Evolutionary conservation across 495 filamentous ascomycete species (phyloP).

Genomic region (Friedmanniomyces simplex): DNA sequence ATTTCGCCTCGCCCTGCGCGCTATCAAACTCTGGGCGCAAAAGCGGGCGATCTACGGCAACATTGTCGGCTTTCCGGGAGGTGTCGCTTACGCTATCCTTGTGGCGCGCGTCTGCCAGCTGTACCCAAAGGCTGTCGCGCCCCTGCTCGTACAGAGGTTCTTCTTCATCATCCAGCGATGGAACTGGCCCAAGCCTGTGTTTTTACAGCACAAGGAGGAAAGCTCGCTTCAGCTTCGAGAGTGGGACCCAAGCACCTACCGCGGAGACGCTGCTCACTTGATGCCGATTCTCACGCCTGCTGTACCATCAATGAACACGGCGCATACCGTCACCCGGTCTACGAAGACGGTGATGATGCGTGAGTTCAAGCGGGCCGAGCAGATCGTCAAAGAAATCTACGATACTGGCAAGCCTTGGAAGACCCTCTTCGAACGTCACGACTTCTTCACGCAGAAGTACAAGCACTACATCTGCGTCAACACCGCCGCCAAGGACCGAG

Average conservation of each 20-base stretch:
- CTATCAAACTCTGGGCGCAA: conserved; percentile 94
- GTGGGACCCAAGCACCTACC: conserved; percentile 92
- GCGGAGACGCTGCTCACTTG: conserved; percentile 66
- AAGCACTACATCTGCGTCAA: conserved; percentile 90
- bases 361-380: conserved; percentile 66
- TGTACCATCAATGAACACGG: conserved; percentile 87
- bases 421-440: conserved; percentile 75
- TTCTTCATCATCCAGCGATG: conserved; percentile 83
- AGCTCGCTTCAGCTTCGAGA: conserved; percentile 66
- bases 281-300: conserved; percentile 97
- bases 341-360: conserved; percentile 73
- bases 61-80: conserved; percentile 90
- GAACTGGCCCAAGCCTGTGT: conserved; percentile 86
- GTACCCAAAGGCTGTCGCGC: conserved; percentile 85
- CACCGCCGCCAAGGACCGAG: conserved; percentile 73
- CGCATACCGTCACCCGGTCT: conserved; percentile 81
- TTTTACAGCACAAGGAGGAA: conserved; percentile 82
- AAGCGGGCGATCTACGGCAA: conserved; percentile 88
- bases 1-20: conserved; percentile 77
- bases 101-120: conserved; percentile 92
- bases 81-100: conserved; percentile 96
- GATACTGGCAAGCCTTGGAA: conserved; percentile 66
- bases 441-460: conserved; percentile 84
- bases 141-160: conserved; percentile 81
- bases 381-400: conserved; percentile 74